phyloP scores from a whole-genome alignment of 2,329 filamentous ascomycete genomes.

The Talaromyces sp. region DNA sequence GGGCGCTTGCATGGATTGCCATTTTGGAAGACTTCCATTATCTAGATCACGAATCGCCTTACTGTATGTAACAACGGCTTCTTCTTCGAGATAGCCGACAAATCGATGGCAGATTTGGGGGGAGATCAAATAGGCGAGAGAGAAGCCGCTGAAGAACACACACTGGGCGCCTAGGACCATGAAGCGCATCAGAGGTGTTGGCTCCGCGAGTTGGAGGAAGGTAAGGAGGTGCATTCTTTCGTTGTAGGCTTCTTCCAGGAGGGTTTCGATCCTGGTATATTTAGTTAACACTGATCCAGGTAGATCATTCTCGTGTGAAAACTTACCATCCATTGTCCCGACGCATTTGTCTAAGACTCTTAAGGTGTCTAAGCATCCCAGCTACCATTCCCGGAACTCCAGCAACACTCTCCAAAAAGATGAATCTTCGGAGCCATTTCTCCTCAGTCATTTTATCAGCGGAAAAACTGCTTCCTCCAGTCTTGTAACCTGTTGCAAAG shows the following conservation, averaged over 20 bases:
- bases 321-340: constrained; percentile 83
- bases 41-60: constrained; percentile 87
- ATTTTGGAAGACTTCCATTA: constrained; percentile 77
- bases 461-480: constrained; percentile 57
- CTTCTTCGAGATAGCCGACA: constrained; percentile 95
- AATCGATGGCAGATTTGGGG: constrained; percentile 91
- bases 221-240: constrained; percentile 92
- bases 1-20: constrained; percentile 76
- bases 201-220: constrained; percentile 88
- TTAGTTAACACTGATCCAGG: too few relatives aligned
- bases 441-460: constrained; percentile 76
- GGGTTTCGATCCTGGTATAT: constrained; percentile 75
- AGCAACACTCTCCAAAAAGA: constrained; percentile 93
- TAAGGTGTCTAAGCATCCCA: constrained; percentile 88
- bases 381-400: constrained; percentile 97
- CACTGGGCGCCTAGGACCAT: constrained; percentile 93
- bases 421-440: constrained; percentile 86
- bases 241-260: constrained; percentile 89
- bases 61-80: constrained; percentile 94
- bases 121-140: constrained; percentile 82
- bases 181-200: constrained; percentile 84
- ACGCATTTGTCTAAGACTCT: constrained; percentile 80
- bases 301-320: background rate
- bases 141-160: constrained; percentile 94
- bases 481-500: constrained; percentile 77